phyloP scores from a whole-genome alignment of 2,329 filamentous ascomycete species.

The Penicillium sp. region DNA sequence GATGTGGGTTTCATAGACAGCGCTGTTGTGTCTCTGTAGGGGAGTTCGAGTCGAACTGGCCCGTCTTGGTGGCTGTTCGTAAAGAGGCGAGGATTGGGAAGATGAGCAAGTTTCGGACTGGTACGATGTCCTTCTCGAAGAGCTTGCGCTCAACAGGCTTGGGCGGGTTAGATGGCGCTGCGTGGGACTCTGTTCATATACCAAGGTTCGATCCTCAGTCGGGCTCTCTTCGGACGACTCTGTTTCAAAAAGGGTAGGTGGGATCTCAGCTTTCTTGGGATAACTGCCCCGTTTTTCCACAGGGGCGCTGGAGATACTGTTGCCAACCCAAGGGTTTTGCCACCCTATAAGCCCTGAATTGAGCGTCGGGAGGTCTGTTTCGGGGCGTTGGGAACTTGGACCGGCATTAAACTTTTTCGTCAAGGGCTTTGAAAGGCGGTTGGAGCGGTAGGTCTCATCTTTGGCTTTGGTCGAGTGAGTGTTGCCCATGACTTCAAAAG shows the following conservation, averaged over 20 bases:
- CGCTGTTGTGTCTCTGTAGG: constrained; percentile 19
- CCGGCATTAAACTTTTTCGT: constrained; percentile 19
- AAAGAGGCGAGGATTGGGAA: constrained; percentile 11
- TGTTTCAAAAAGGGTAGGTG: constrained; percentile 14
- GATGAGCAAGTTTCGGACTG: constrained; percentile 16
- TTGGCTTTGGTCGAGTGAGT: constrained; percentile 27
- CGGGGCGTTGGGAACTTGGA: constrained; percentile 10
- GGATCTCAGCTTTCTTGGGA: constrained; percentile 12
- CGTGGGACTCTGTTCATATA: not conserved
- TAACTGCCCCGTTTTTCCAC: constrained; percentile 8
- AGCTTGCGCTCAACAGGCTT: constrained; percentile 14
- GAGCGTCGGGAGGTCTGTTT: constrained; percentile 8
- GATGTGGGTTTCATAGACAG: constrained; percentile 17
- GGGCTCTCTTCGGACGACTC: constrained; percentile 5
- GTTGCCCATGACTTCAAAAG: constrained; percentile 30
- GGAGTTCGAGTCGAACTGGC: constrained; percentile 26
- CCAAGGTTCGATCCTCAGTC: not conserved
- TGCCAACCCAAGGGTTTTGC: constrained; percentile 32
- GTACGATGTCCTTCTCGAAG: constrained; percentile 16
- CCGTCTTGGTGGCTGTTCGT: constrained; percentile 20
- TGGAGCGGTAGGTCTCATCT: constrained; percentile 28
- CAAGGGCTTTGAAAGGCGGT: constrained; percentile 33
- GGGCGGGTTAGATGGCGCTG: constrained; percentile 2
- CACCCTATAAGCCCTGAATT: constrained; percentile 20
- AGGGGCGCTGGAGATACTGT: constrained; percentile 14